Percentiles rank a stretch among this genome's conserved stretches.
Conservation (phyloP, 2,329 filamentous ascomycete genomes). For the Drechslerella coelobrocha region DNA sequence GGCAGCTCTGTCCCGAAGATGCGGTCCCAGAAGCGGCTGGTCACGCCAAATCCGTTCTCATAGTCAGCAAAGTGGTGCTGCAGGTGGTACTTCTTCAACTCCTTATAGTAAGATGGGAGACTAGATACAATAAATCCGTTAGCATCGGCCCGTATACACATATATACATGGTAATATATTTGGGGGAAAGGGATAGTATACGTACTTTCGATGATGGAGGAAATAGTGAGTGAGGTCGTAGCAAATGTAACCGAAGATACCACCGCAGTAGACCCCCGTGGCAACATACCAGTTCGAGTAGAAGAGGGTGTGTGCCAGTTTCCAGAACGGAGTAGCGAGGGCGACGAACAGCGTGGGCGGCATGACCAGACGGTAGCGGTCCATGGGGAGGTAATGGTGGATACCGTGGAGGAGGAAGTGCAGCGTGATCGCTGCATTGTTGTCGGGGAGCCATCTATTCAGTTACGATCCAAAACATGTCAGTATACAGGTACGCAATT, state of each 20-base stretch:
- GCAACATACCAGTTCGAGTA: slow-evolving; percentile 84
- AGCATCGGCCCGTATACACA: slow-evolving; percentile 31
- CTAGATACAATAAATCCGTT: slow-evolving; percentile 57
- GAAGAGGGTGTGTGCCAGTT: slow-evolving; percentile 82
- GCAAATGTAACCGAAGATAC: slow-evolving; percentile 92
- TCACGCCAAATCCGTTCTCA: slow-evolving; percentile 95
- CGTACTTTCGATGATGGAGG: slow-evolving; percentile 87
- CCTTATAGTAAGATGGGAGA: slow-evolving; percentile 85
- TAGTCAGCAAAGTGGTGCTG: slow-evolving; percentile 98
- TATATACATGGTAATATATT: no score
- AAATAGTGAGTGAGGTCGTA: slow-evolving; percentile 99
- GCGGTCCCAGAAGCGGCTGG: slow-evolving; percentile 92
- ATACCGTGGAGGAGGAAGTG: slow-evolving; percentile 97
- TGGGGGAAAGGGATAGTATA: slow-evolving; percentile 51
- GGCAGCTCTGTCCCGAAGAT: slow-evolving; percentile 87
- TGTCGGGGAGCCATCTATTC: slow-evolving; percentile 82
- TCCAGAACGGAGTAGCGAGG: slow-evolving; percentile 89
- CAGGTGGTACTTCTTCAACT: slow-evolving; percentile 96
- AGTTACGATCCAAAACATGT: neutral
- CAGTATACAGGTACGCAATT: neutral
- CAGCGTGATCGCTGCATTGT: slow-evolving; percentile 80
- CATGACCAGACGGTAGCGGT: slow-evolving; percentile 96
- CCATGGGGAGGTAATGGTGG: slow-evolving; percentile 97
- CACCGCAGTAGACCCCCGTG: slow-evolving; percentile 80
- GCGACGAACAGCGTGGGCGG: slow-evolving; percentile 84